Conservation (phyloP, 768 basidiomycete genomes). For the Podaxis sp. region DNA sequence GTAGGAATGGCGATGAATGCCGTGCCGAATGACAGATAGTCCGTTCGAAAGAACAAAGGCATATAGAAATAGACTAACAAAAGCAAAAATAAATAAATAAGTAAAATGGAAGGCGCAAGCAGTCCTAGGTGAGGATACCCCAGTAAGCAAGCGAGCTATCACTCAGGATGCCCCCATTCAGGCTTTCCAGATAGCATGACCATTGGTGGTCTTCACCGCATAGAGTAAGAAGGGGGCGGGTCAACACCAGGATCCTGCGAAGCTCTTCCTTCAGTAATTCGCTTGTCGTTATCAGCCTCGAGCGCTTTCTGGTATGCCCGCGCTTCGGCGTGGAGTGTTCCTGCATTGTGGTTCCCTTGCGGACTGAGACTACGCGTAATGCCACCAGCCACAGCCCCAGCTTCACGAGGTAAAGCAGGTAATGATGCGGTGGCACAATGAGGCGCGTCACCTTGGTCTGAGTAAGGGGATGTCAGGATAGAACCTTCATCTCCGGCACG, state of each 20-base stretch:
- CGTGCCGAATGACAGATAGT: not conserved
- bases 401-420: constrained; percentile 3
- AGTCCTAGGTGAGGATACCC: not conserved
- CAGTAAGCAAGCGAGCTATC: not conserved
- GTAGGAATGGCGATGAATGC: not conserved
- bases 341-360: not conserved
- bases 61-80: not conserved
- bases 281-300: constrained; percentile 16
- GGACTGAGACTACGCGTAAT: constrained; percentile 2
- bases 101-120: not conserved
- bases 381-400: not conserved
- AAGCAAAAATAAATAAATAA: not conserved
- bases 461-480: constrained; percentile 8
- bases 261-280: not conserved
- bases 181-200: not conserved
- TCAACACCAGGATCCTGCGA: not conserved
- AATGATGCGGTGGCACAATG: not conserved
- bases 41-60: not conserved
- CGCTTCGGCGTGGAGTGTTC: constrained; percentile 18
- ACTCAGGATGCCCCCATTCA: not conserved
- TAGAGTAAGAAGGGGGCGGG: constrained; percentile 7
- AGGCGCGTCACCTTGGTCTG: not conserved
- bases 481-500: constrained; percentile 1
- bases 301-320: constrained; percentile 23
- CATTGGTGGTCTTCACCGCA: not conserved